Evolutionary conservation across 1,284 basidiomycete genomes (phyloP), one percentile per base, ranked within the genome.

Genomic region (Takashimella tepidaria): DNA sequence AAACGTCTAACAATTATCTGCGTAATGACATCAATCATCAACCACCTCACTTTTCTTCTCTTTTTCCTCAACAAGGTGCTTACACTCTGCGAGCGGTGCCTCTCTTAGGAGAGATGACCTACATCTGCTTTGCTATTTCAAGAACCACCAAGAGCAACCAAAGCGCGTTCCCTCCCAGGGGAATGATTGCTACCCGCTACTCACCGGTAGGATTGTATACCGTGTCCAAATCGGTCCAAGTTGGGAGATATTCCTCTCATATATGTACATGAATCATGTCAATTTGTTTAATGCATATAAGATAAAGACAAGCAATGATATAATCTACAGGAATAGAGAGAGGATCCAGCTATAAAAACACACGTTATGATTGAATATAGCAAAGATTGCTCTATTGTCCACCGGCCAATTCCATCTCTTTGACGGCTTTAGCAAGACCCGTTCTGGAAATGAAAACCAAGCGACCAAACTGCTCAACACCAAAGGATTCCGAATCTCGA

Each of bases 401-500:
- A 47, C 67, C 67, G 31, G 71, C 76, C 50, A 59, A 72, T 60
- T 77, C 72, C 69, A 79, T 75, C 1, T 66, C 70, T 31, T 64
- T 54, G 16, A 79, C 68, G 2, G 77, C 63, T 26, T 62, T 64
- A 0, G 48, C 60, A 48, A 78, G 67, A 58, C 72, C 71, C 12
- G 47, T 53, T 40, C 61, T 65, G 26, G 73, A 70, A 37, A 93
- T 76, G 6, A 95, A 77, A 80, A 90, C 87, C 55, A 91, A 74
- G 45, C 89, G 77, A 1, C 87, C 89, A 19, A 83, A 82, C 45
- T 83, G 80, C 66, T 92, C 89, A 22, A 92, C 78, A 2, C 91
- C 90, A 67, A 92, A 89, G 0, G 84, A 77, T 45, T 89, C 87
- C 52, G 79, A 80, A 41, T 86, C 84, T 41, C 87, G 79, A n/a